phyloP scores from a whole-genome alignment of 257 asterid species.

The Solanum rostratum region DNA sequence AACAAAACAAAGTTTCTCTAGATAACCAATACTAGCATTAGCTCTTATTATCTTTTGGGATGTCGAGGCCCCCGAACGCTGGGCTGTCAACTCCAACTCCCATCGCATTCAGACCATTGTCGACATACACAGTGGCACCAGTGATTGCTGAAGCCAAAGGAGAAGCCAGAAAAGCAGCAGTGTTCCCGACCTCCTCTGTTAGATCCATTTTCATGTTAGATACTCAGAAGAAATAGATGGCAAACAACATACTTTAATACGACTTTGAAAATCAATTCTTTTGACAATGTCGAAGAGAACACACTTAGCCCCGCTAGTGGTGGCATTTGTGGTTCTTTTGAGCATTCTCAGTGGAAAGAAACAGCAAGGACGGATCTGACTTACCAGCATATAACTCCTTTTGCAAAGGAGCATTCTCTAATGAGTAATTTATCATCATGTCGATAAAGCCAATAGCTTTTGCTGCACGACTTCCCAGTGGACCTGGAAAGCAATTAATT shows the following conservation, averaged over 20 bases:
- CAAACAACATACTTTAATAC: neutral
- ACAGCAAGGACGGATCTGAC: neutral
- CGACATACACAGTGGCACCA: conserved; percentile 66
- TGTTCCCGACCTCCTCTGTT: conserved; percentile 79
- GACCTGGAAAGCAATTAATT: conserved; percentile 39
- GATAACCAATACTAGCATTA: neutral
- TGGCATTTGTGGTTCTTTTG: neutral
- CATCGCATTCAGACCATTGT: conserved; percentile 78
- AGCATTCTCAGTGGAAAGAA: neutral
- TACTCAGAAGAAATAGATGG: neutral
- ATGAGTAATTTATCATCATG: conserved; percentile 92
- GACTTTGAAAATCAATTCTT: neutral
- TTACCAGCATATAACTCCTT: conserved; percentile 91
- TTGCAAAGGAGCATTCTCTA: conserved; percentile 87
- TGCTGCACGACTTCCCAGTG: conserved; percentile 97
- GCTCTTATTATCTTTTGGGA: conserved; percentile 32
- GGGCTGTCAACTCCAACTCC: conserved; percentile 91
- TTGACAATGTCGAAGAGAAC: neutral
- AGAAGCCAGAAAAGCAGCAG: conserved; percentile 73
- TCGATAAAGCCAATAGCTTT: conserved; percentile 97
- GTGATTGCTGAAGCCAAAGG: conserved; percentile 80
- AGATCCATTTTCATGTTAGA: conserved; percentile 2
- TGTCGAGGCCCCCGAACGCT: conserved; percentile 41
- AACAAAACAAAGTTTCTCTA: neutral
- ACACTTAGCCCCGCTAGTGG: neutral